A percentile compares a stretch with the other conserved stretches of the same genome.
phyloP scores from a whole-genome alignment of 805 yeast genomes.

The Schizosaccharomyces cryophilus region DNA sequence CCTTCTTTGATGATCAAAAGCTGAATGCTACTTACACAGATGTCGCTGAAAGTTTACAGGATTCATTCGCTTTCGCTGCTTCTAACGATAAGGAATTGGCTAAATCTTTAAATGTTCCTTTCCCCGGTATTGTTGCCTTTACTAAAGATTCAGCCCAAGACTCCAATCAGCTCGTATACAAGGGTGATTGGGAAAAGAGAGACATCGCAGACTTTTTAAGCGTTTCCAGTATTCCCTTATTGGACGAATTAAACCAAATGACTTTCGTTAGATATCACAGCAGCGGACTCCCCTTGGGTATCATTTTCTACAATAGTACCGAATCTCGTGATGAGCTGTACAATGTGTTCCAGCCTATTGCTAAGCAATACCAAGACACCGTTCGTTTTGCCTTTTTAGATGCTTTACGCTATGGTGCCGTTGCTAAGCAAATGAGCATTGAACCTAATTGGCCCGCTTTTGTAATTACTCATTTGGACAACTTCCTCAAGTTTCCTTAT shows the following conservation, averaged over 20 bases:
- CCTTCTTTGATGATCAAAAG: conserved; percentile 28
- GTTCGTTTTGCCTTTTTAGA: conserved; percentile 75
- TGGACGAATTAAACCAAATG: conserved; percentile 67
- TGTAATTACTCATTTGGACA: conserved; percentile 50
- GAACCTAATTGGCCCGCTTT: conserved; percentile 71
- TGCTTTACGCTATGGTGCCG: conserved; percentile 56
- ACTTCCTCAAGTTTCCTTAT: conserved; percentile 56
- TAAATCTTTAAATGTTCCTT: conserved; percentile 17
- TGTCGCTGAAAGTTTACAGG: conserved; percentile 41
- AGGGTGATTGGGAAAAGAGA: conserved; percentile 14
- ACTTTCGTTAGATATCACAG: conserved; percentile 55
- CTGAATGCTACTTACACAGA: conserved; percentile 28
- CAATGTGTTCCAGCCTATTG: conserved; percentile 32
- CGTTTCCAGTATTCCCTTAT: conserved; percentile 49
- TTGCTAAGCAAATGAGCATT: conserved; percentile 67
- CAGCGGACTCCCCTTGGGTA: conserved; percentile 56
- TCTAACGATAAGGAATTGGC: conserved; percentile 19
- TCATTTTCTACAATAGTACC: conserved; percentile 53
- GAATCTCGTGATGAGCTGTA: conserved; percentile 38
- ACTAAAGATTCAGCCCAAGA: conserved; percentile 12
- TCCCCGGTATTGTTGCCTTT: conserved; percentile 27
- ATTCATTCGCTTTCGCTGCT: conserved; percentile 35
- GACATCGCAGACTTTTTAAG: conserved; percentile 25
- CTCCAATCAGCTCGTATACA: conserved; percentile 14
- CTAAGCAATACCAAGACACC: conserved; percentile 53